Conservation (phyloP, 1,284 basidiomycete species). For the Pyrrhoderma noxium region DNA sequence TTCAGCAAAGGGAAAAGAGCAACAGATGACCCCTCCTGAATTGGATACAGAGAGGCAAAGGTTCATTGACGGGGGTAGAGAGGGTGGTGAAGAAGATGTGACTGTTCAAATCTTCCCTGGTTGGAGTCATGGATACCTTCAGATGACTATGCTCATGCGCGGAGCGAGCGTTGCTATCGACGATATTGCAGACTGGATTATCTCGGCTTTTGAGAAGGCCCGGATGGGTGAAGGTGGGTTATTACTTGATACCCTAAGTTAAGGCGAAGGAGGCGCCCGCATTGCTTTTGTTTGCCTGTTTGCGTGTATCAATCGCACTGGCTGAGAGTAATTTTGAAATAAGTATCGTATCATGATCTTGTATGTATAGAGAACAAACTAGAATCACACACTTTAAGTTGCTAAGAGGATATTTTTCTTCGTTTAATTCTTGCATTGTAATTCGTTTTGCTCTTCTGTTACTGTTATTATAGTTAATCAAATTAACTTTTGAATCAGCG, state of each 20-base stretch:
- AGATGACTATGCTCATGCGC: slow-evolving; percentile 85
- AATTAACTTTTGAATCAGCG: too few relatives aligned
- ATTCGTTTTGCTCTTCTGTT: too few relatives aligned
- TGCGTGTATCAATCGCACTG: too few relatives aligned
- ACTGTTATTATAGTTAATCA: too few relatives aligned
- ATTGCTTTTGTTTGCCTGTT: too few relatives aligned
- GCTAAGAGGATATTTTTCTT: too few relatives aligned
- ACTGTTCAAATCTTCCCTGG: slow-evolving; percentile 86
- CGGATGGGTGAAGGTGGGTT: slow-evolving; percentile 11
- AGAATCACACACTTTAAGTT: too few relatives aligned
- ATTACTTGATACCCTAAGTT: not conserved
- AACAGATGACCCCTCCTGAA: slow-evolving; percentile 44
- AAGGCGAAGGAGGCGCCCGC: too few relatives aligned
- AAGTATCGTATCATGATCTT: too few relatives aligned
- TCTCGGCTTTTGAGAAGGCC: slow-evolving; percentile 58
- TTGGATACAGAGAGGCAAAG: slow-evolving; percentile 30
- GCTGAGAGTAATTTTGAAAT: too few relatives aligned
- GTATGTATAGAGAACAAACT: too few relatives aligned
- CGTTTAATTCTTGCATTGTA: too few relatives aligned
- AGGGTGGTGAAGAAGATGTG: slow-evolving; percentile 92
- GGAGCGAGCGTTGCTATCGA: slow-evolving; percentile 79
- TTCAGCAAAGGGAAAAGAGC: slow-evolving; percentile 38
- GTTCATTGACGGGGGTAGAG: slow-evolving; percentile 38
- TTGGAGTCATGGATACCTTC: slow-evolving; percentile 91
- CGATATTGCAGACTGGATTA: slow-evolving; percentile 92